Evolutionary conservation across 2,329 filamentous ascomycete genomes (phyloP), one percentile per base, ranked within the genome.

Genomic region (Didymella lethalis): DNA sequence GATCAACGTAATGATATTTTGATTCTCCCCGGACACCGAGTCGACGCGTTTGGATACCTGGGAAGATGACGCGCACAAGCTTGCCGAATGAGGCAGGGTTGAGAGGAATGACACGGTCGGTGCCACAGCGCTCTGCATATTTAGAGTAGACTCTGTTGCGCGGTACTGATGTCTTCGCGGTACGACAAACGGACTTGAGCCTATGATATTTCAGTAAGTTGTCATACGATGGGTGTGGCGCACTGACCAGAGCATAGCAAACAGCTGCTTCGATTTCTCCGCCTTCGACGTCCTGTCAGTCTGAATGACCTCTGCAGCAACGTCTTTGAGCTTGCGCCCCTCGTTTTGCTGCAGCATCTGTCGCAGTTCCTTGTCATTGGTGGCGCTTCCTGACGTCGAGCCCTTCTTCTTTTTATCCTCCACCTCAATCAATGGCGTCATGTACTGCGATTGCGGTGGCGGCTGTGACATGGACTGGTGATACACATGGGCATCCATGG

Each of bases 21-120:
- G 95, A 99, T 80, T 98, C 94, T 64, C 95, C 95, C 52, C 95
- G 88, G 46, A 98, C 93, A 63, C 95, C 95, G 12, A 99, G 83
- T 64, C 95, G 87, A 59, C 95, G 86, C 31, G 95, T 99, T 78
- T 96, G 94, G 23, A 99, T 89, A 41, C 93, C 94, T 0, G 95
- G 94, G 69, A 98, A 99, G 50, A 99, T 90, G 38, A 99, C 94
- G 31, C 95, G 88, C 32, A 99, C 95, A 43, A 99, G 86, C 78
- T 99, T 99, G 56, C 95, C 95, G 78, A 99, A 99, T 28, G 94
- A 98, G 10, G 95, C 95, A 41, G 95, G 95, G 73, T 99, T 99
- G 57, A 99, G 80, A 10, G 97, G 93, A 0, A 95, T 96, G 38
- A 98, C 96, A 72, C 93, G 88, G 74, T 98, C 93, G 5, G 90